These are phyloP conservation scores for Paecilomyces sp. DNA, from an alignment of 2,329 filamentous ascomycete genomes.

Conservation along the genomic window DNA sequence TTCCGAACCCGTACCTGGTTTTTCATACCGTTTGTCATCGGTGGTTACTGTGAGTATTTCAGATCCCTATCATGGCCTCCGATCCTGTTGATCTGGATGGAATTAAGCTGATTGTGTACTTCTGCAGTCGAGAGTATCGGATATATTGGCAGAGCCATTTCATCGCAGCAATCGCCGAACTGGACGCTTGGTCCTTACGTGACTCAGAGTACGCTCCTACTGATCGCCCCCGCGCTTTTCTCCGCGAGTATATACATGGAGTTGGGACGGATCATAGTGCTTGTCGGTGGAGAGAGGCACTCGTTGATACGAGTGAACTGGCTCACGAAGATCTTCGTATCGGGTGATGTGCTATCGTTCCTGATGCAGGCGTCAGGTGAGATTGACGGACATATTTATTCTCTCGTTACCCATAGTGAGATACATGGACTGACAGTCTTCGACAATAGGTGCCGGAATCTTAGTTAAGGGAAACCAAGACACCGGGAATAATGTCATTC, in stretches of 20 bases:
- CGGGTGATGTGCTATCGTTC: constrained; percentile 24
- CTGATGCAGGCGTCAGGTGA: constrained; percentile 24
- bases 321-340: constrained; percentile 24
- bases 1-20: constrained; percentile 42
- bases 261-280: constrained; percentile 19
- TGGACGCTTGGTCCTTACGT: constrained; percentile 19
- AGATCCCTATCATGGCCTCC: too few species aligned
- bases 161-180: constrained; percentile 24
- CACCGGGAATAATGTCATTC: constrained; percentile 19
- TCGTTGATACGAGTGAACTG: constrained; percentile 14
- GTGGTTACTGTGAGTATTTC: constrained; percentile 28
- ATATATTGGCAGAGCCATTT: constrained; percentile 45
- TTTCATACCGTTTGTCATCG: constrained; percentile 33
- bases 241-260: constrained; percentile 23
- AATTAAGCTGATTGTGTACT: background rate
- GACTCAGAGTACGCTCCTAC: constrained; percentile 19
- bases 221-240: constrained; percentile 22
- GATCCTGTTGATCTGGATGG: background rate
- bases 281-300: constrained; percentile 16
- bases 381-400: background rate
- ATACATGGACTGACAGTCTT: constrained; percentile 1
- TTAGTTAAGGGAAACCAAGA: constrained; percentile 14
- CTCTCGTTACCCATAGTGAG: background rate
- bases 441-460: constrained; percentile 15
- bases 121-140: constrained; percentile 45